Evolutionary conservation across 2,329 filamentous ascomycete species (phyloP), one percentile per base, ranked within the genome.

Genomic region (Purpureocillium takamizusanense): DNA sequence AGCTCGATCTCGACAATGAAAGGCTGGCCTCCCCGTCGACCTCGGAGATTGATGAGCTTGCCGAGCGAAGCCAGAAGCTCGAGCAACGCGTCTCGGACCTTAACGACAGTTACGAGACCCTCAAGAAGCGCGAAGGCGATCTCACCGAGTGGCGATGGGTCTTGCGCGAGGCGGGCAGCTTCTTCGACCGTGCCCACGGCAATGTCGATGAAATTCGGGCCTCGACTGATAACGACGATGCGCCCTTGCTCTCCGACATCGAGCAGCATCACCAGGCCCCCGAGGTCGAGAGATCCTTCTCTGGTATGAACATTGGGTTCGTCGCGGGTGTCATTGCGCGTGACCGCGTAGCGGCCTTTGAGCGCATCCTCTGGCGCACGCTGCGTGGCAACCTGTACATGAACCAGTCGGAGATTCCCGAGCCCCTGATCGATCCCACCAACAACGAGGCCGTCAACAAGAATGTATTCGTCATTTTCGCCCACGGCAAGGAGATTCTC

Each of bases 391-490:
- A 98, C 63, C 70, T 98, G 46, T 98, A 97, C 74, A 98, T 98
- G 92, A 98, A 98, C 66, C 94, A 98, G 70, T 90, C 90, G 31
- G 92, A 98, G 71, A 98, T 98, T 45, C 82, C 88, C 7, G 90
- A 98, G 60, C 80, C 86, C 29, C 83, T 98, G 51, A 74, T 95
- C 59, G 86, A 98, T 61, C 90, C 92, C 13, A 76, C 83, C 57
- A 95, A 79, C 67, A 95, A 97, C 60, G 90, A 97, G 65, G 74
- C 86, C 47, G 75, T 94, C 51, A 80, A 84, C 70, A 98, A 98
- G 79, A 98, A 95, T 52, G 92, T 98, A 40, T 98, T 98, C 56
- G 90, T 98, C 56, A 98, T 98, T 62, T 98, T 98, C 53, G 92
- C 92, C 11, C 92, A 98, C 56, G 92, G 92, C 57, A 95, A 95